Evolutionary conservation across 148 eudicot genomes (phyloP).

Genomic region (Fagopyrum tataricum): DNA sequence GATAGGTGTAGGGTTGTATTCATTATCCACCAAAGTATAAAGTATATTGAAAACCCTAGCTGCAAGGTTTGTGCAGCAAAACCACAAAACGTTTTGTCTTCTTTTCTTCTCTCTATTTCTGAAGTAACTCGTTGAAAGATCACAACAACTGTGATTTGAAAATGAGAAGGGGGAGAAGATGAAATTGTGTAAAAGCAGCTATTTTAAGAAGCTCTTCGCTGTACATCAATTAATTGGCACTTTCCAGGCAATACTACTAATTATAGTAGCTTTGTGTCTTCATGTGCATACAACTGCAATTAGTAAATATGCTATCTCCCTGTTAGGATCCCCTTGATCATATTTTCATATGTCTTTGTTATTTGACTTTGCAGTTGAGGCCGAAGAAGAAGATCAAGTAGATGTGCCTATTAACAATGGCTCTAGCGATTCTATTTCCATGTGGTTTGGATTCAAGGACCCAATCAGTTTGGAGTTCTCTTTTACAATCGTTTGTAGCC

Average conservation of each 20-base stretch:
- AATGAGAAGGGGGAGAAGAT: constrained; percentile 12
- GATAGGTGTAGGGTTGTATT: no score
- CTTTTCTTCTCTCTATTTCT: no score
- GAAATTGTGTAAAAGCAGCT: constrained; percentile 9
- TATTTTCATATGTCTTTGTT: neutral
- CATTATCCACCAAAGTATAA: no score
- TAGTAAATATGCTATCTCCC: neutral
- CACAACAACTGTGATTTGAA: neutral
- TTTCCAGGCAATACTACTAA: constrained; percentile 3
- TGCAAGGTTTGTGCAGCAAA: no score
- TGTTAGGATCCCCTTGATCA: neutral
- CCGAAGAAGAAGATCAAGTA: constrained; percentile 38
- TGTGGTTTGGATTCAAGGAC: neutral
- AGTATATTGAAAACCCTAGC: no score
- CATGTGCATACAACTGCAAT: neutral
- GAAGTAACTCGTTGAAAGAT: no score
- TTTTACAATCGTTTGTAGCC: no score
- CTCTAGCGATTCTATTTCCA: neutral
- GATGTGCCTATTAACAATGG: neutral
- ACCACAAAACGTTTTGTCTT: no score
- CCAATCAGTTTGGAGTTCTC: neutral
- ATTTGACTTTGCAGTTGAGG: constrained; percentile 22
- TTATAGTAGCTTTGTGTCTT: neutral
- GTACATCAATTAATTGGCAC: constrained; percentile 4
- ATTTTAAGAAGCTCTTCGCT: constrained; percentile 10